phyloP scores from a whole-genome alignment of 2,329 filamentous ascomycete species.

The Sordariomycetes sp. region DNA sequence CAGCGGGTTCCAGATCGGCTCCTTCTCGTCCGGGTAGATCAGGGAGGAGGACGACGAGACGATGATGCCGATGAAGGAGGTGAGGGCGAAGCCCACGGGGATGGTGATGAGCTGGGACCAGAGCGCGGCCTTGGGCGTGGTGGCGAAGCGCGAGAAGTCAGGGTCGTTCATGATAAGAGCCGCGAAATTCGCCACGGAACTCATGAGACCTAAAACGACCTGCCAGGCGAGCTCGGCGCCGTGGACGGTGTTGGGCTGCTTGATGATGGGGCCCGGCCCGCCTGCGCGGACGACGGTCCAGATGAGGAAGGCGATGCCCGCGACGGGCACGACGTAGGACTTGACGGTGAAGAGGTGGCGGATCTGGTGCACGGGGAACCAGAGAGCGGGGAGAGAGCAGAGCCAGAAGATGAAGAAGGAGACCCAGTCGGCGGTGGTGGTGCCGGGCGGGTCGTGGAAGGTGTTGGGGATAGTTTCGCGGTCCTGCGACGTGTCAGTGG shows the following conservation, averaged over 20 bases:
- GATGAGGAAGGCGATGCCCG: constrained; percentile 77
- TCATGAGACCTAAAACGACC: constrained; percentile 79
- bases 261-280: constrained; percentile 73
- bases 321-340: constrained; percentile 69
- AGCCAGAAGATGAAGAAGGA: constrained; percentile 87
- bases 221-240: constrained; percentile 70
- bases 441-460: constrained; percentile 55
- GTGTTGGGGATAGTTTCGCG: constrained; percentile 52
- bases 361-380: constrained; percentile 82
- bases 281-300: constrained; percentile 78
- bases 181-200: constrained; percentile 80
- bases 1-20: constrained; percentile 63
- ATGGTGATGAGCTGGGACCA: constrained; percentile 74
- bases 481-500: constrained; percentile 19
- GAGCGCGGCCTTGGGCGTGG: constrained; percentile 63
- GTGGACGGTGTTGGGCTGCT: constrained; percentile 49
- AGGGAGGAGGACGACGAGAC: constrained; percentile 63
- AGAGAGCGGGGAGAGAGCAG: constrained; percentile 69
- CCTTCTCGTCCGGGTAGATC: constrained; percentile 44
- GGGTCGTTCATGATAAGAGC: constrained; percentile 76
- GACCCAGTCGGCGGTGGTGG: constrained; percentile 63
- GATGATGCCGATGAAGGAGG: constrained; percentile 75
- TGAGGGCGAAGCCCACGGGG: constrained; percentile 61
- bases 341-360: constrained; percentile 88
- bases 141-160: constrained; percentile 77